A percentile compares a stretch with the other conserved stretches of the same genome.
Conservation (phyloP, 495 filamentous ascomycete genomes). For the Lasiosphaeris hirsuta region DNA sequence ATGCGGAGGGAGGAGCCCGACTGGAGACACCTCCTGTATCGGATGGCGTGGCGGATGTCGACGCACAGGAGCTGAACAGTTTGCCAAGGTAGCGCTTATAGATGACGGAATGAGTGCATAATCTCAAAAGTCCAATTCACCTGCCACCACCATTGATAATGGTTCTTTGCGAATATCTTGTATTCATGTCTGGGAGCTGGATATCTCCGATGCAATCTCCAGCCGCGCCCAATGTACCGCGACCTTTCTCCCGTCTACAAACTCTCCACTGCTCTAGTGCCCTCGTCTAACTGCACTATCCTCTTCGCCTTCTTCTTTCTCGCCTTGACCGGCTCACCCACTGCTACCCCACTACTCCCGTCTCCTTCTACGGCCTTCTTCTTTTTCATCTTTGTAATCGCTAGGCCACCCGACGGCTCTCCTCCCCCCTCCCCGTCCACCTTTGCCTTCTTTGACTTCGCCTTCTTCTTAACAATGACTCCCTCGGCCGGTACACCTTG, state of each 20-base stretch:
- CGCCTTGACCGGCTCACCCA: constrained; percentile 37
- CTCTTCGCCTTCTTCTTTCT: constrained; percentile 51
- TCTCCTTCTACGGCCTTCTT: constrained; percentile 38
- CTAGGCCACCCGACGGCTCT: constrained; percentile 26
- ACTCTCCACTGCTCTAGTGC: background rate
- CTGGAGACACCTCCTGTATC: constrained; percentile 41
- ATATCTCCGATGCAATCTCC: background rate
- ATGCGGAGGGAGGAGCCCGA: background rate
- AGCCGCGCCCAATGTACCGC: background rate
- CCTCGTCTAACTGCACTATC: constrained; percentile 25
- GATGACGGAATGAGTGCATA: background rate
- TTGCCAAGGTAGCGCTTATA: constrained; percentile 47
- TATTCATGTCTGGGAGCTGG: too few species aligned
- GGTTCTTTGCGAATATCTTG: too few species aligned
- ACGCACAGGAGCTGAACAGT: constrained; percentile 49
- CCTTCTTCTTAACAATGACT: constrained; percentile 74
- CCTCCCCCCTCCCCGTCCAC: constrained; percentile 10
- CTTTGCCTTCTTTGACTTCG: constrained; percentile 42
- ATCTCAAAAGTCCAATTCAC: background rate
- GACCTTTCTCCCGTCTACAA: too few species aligned
- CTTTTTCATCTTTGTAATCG: constrained; percentile 41
- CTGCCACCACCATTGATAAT: background rate
- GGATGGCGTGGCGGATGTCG: constrained; percentile 41
- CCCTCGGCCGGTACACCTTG: constrained; percentile 69
- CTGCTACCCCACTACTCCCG: constrained; percentile 3